Evolutionary conservation across 495 filamentous ascomycete species (phyloP).

Genomic region (Cladorrhinum samala): DNA sequence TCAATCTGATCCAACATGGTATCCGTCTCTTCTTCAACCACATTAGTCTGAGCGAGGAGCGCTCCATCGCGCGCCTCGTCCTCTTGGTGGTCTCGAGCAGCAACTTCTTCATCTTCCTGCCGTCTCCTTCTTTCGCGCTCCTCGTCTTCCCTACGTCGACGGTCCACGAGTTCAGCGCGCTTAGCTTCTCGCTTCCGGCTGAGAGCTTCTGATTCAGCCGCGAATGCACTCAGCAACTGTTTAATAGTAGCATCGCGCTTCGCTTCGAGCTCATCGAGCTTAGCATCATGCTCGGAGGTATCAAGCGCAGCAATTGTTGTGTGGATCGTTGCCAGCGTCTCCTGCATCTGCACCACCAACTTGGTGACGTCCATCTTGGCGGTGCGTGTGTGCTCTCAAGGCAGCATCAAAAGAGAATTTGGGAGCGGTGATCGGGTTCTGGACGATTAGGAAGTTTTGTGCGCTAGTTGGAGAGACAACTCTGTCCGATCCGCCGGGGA

Average conservation of each 20-base stretch:
- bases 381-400: not conserved
- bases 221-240: conserved; percentile 18
- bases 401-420: not conserved
- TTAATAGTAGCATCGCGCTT: conserved; percentile 22
- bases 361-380: conserved; percentile 24
- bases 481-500: not conserved
- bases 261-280: conserved; percentile 28
- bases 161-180: conserved; percentile 22
- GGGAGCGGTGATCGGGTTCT: not conserved
- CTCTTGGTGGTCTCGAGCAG: conserved; percentile 12
- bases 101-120: conserved; percentile 27
- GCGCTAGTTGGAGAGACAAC: too few species aligned
- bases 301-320: conserved; percentile 22
- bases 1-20: conserved; percentile 25
- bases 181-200: conserved; percentile 14
- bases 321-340: conserved; percentile 29
- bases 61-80: conserved; percentile 19
- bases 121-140: conserved; percentile 22
- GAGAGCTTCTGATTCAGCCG: conserved; percentile 18
- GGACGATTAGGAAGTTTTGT: too few species aligned
- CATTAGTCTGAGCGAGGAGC: conserved; percentile 14
- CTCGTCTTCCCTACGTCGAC: conserved; percentile 29
- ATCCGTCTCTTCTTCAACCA: conserved; percentile 28
- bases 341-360: conserved; percentile 32
- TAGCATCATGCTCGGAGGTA: conserved; percentile 20